Conservation (phyloP, 2,329 filamentous ascomycete species). For the Monilinia fructicola region DNA sequence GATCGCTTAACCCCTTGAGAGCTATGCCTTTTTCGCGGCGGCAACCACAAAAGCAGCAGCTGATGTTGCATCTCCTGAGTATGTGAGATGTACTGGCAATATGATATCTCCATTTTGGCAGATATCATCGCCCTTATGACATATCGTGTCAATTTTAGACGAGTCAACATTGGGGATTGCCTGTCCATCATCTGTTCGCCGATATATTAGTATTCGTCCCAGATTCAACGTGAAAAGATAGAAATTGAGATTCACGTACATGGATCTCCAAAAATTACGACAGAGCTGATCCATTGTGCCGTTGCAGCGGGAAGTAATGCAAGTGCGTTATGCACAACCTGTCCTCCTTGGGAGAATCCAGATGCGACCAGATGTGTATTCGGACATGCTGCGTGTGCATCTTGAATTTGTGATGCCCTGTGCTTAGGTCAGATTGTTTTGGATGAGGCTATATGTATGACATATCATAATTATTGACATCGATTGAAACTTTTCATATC, state of each 20-base stretch:
- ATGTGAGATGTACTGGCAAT: constrained; percentile 45
- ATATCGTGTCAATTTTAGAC: constrained; percentile 46
- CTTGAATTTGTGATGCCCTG: constrained; percentile 39
- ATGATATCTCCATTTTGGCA: constrained; percentile 48
- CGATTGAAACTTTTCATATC: background rate
- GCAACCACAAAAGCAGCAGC: constrained; percentile 43
- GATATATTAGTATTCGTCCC: background rate
- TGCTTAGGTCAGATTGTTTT: constrained; percentile 15
- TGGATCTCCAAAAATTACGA: constrained; percentile 48
- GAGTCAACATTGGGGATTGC: constrained; percentile 33
- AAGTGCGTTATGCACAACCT: constrained; percentile 46
- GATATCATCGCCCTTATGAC: constrained; percentile 51
- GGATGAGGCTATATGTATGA: background rate
- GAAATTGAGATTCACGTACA: constrained; percentile 31
- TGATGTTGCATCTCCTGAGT: constrained; percentile 41
- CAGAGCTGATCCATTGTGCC: constrained; percentile 42
- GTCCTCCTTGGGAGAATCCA: constrained; percentile 48
- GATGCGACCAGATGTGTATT: constrained; percentile 44
- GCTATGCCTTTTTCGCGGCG: background rate
- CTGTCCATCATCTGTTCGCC: constrained; percentile 27
- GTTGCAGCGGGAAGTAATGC: constrained; percentile 38
- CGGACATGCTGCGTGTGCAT: constrained; percentile 41
- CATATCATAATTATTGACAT: background rate
- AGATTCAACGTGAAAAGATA: background rate
- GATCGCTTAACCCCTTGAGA: background rate